These are phyloP conservation scores for Pseudofabraea citricarpa DNA, from an alignment of 2,329 filamentous ascomycete species.

Conservation along the genomic window DNA sequence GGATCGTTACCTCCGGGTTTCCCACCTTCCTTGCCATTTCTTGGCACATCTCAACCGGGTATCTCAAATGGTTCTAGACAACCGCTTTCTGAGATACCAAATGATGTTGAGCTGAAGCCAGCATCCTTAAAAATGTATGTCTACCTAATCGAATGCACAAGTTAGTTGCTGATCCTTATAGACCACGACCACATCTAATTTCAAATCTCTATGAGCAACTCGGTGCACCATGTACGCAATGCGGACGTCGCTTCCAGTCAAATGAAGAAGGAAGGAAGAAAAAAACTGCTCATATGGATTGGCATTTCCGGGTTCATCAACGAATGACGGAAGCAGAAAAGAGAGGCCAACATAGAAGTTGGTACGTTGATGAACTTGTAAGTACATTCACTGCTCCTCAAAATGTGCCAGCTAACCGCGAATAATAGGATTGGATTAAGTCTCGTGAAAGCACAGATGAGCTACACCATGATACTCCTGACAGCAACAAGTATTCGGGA, in stretches of 20 bases:
- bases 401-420: constrained; percentile 2
- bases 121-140: constrained; percentile 70
- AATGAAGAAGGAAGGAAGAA: constrained; percentile 75
- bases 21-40: constrained; percentile 26
- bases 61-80: constrained; percentile 14
- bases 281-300: constrained; percentile 92
- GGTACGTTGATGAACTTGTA: constrained; percentile 88
- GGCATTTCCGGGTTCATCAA: constrained; percentile 94
- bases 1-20: constrained; percentile 35
- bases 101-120: constrained; percentile 56
- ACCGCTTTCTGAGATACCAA: constrained; percentile 25
- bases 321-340: constrained; percentile 82
- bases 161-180: constrained; percentile 28
- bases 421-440: constrained; percentile 77
- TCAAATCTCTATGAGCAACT: constrained; percentile 72
- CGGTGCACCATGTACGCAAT: constrained; percentile 85
- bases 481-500: constrained; percentile 33
- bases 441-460: constrained; percentile 76
- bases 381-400: constrained; percentile 26
- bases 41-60: constrained; percentile 15
- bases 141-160: neutral
- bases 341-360: constrained; percentile 84
- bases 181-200: constrained; percentile 71
- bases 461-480: constrained; percentile 37
- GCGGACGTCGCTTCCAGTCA: constrained; percentile 78